Evolutionary conservation across 192 early-diverging fungal genomes (phyloP), one percentile per base, ranked within the genome.

Genomic region (Mortierella claussenii): DNA sequence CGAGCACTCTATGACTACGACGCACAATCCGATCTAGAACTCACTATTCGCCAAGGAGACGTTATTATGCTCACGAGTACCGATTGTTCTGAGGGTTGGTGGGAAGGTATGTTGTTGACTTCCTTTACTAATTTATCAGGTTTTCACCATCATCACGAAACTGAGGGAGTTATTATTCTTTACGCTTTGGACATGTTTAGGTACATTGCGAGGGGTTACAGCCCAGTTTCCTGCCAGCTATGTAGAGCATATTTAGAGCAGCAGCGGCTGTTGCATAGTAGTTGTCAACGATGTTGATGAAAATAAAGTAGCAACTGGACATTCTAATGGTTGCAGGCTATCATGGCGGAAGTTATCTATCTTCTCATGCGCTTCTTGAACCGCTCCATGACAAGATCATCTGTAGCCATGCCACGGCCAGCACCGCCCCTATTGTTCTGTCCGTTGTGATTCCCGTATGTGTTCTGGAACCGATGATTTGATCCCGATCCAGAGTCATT

Each of bases 321-420:
- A n/a, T n/a, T n/a, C n/a, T n/a, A n/a, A n/a, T n/a, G n/a, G n/a
- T n/a, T n/a, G n/a, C n/a, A n/a, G n/a, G n/a, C n/a, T n/a, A n/a
- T n/a, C n/a, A n/a, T n/a, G n/a, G n/a, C n/a, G n/a, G n/a, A 26
- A 3, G 21, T 26, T 24, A 8, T 1, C 30, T 51, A 91, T 53
- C 87, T 81, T n/a, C 92, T 79, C 84, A 91, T 90, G 18, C 91
- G 84, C 74, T 95, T 95, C 58, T 92, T 93, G 55, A 96, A 96
- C 53, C 93, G 81, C 68, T 94, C 91, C 66, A 93, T 87, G 0
- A 90, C 91, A 24, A 89, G 66, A 31, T 95, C 94, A 73, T 97
- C 95, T 9, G 90, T 95, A 4, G 95, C 95, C 88, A 88, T 93
- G 24, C 89, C 86, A 45, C 89, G 78, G 27, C 88, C 81, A 57